These are phyloP conservation scores for Leptographium galeiforme DNA, from an alignment of 2,329 filamentous ascomycete species.

Conservation along the genomic window DNA sequence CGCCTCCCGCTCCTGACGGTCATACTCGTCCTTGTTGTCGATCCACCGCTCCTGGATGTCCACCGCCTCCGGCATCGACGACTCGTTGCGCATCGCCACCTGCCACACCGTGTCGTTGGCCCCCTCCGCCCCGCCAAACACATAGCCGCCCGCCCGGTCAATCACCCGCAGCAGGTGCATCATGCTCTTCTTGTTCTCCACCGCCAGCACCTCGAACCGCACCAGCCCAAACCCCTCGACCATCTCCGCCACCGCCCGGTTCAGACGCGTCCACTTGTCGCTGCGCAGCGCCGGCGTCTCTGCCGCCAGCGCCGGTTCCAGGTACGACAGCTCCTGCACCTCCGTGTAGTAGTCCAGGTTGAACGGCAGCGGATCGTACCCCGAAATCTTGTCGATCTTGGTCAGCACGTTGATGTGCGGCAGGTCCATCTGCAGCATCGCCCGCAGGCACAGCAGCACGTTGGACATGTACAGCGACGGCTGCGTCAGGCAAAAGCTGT, in stretches of 20 bases:
- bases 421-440: conserved; percentile 97
- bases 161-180: conserved; percentile 80
- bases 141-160: conserved; percentile 84
- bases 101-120: conserved; percentile 97
- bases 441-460: conserved; percentile 79
- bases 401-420: conserved; percentile 92
- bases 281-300: conserved; percentile 60
- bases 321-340: conserved; percentile 79
- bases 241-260: conserved; percentile 73
- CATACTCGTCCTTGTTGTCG: conserved; percentile 76
- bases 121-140: conserved; percentile 79
- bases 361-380: conserved; percentile 79
- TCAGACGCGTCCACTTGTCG: conserved; percentile 70
- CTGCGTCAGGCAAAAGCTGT: conserved; percentile 84
- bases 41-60: conserved; percentile 96
- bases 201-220: conserved; percentile 81
- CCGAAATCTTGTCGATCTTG: conserved; percentile 87
- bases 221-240: conserved; percentile 86
- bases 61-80: conserved; percentile 62
- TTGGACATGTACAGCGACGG: conserved; percentile 93
- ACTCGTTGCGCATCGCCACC: conserved; percentile 72
- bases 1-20: conserved; percentile 55
- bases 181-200: conserved; percentile 96
- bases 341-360: conserved; percentile 97
- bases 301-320: conserved; percentile 65